Evolutionary conservation across 495 filamentous ascomycete species (phyloP), one percentile per base, ranked within the genome.

Genomic region (Tetracladium marchalianum): DNA sequence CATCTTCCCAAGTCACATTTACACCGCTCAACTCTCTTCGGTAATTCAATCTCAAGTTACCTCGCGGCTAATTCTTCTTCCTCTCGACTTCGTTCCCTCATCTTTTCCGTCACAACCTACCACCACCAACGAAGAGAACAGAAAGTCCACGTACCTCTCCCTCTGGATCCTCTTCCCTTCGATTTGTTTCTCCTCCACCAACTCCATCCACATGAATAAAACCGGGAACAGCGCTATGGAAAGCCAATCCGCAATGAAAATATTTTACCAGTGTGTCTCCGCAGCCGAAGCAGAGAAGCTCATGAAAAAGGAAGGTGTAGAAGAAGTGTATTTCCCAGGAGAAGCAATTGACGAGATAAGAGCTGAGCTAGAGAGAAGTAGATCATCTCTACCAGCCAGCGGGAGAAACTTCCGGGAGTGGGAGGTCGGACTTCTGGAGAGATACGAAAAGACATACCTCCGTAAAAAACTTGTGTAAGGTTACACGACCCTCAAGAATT

Each of bases 351-450:
- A 51, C 8, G 62, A 64, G 7, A 53, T 87, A 10, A 47, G 58
- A 0, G 41, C 57, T 12, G 56, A 61, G 4, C 49, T 88, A 37
- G 52, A 57, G 3, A 49, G 51, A 11, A 84, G 75, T 47, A 80
- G 73, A 50, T 5, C 39, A 8, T 60, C 77, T 47, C 59, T 87
- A 8, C 82, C 84, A 2, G 39, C 48, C 2, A 71, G 70, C 9
- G 75, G 77, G 36, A 64, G 78, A 24, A 59, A 45, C 1, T 80
- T 85, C 50, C 68, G 73, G 45, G 70, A 75, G 31, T 89, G 84
- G 84, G 70, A 67, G 34, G 79, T 87, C 35, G 81, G 78, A 1
- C 62, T 88, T 6, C 47, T 89, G 43, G 70, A 72, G 45, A 63
- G 67, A 36, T 73, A 31, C 17, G 52, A 49, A 17, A 40, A 44